These are phyloP conservation scores for Arthroderma uncinatum DNA, from an alignment of 2,329 filamentous ascomycete species.

Conservation along the genomic window DNA sequence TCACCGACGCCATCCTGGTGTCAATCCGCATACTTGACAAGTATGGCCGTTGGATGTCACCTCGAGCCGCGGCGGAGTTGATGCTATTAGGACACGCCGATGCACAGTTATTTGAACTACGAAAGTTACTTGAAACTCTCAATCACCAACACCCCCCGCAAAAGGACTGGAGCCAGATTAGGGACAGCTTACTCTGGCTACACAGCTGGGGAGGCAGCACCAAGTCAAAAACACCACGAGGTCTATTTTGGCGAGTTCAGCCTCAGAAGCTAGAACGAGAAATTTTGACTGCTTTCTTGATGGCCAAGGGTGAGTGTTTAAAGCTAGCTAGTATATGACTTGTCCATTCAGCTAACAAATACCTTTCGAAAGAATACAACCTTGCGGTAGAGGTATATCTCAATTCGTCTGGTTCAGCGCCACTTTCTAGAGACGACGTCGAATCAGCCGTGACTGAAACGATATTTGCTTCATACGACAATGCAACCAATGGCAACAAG, in stretches of 20 bases:
- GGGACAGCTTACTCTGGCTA: constrained; percentile 48
- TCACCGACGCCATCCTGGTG: constrained; percentile 32
- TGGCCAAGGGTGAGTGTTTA: constrained; percentile 30
- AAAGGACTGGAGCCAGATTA: constrained; percentile 39
- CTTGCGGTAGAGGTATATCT: constrained; percentile 33
- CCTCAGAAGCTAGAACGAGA: constrained; percentile 44
- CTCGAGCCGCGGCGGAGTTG: constrained; percentile 35
- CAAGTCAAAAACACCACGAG: constrained; percentile 25
- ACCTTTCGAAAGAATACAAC: constrained; percentile 27
- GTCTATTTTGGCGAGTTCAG: constrained; percentile 41
- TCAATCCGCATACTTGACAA: constrained; percentile 32
- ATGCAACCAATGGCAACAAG: constrained; percentile 54
- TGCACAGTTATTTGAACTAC: constrained; percentile 44
- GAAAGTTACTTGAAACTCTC: constrained; percentile 42
- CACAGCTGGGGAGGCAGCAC: constrained; percentile 45
- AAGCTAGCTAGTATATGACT: constrained; percentile 12
- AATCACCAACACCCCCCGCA: constrained; percentile 33
- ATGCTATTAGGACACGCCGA: constrained; percentile 43
- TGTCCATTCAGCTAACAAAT: neutral
- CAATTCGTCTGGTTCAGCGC: constrained; percentile 18
- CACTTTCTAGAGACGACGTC: constrained; percentile 36
- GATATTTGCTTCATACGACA: constrained; percentile 50
- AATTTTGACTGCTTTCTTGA: constrained; percentile 45
- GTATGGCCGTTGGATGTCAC: constrained; percentile 29
- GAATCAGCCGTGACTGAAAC: constrained; percentile 43